Percentiles rank a stretch among this genome's conserved stretches.
Evolutionary conservation across 768 basidiomycete genomes (phyloP).

Genomic region (Guyanaporus albipodus): DNA sequence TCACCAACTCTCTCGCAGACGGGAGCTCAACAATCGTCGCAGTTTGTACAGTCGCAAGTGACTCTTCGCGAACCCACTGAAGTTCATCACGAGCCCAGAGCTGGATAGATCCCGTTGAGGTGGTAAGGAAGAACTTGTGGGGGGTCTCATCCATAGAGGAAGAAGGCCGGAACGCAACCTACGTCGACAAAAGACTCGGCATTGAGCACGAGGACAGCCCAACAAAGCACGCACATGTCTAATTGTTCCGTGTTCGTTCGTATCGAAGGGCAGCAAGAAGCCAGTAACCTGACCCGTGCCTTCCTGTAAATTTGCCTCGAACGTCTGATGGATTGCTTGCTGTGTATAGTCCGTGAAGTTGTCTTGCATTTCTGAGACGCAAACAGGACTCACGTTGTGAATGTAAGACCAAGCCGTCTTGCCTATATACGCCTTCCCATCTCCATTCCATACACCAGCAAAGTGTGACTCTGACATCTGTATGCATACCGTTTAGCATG

Average conservation of each 20-base stretch:
- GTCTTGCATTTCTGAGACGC: background rate
- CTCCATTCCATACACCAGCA: constrained; percentile 49
- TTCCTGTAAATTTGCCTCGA: constrained; percentile 44
- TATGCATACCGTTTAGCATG: background rate
- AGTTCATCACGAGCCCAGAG: constrained; percentile 60
- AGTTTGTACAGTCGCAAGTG: constrained; percentile 56
- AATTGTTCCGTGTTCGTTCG: constrained; percentile 62
- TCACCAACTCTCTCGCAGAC: constrained; percentile 38
- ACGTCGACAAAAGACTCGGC: background rate
- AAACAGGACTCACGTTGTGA: constrained; percentile 42
- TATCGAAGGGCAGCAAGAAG: constrained; percentile 63
- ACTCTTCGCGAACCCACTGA: constrained; percentile 81
- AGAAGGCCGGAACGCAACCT: constrained; percentile 53
- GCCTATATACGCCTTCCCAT: constrained; percentile 52
- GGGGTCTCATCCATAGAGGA: constrained; percentile 38
- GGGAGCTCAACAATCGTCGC: constrained; percentile 79
- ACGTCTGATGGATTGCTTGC: constrained; percentile 54
- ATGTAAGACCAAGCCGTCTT: constrained; percentile 65
- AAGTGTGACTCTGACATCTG: constrained; percentile 53
- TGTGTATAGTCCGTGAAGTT: constrained; percentile 23
- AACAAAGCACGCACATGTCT: constrained; percentile 46
- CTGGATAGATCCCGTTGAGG: constrained; percentile 74
- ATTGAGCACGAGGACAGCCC: background rate
- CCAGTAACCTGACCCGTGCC: constrained; percentile 46
- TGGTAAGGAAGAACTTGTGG: constrained; percentile 49